phyloP scores from a whole-genome alignment of 2,329 filamentous ascomycete genomes.

The Helotiales sp. region DNA sequence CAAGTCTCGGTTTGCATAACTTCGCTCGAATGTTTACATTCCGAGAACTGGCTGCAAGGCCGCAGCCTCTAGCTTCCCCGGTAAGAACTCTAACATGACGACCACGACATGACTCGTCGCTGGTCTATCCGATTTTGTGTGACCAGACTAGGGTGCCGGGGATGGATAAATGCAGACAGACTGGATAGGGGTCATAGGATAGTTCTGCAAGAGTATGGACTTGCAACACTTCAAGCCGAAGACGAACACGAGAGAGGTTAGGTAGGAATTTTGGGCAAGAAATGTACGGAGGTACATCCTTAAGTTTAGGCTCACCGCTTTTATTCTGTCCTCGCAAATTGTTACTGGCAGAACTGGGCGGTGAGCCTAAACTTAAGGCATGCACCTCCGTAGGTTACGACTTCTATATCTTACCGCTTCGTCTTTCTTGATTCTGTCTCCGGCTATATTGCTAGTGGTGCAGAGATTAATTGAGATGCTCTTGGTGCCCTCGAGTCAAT shows the following conservation, averaged over 20 bases:
- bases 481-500: background rate
- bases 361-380: too few relatives aligned
- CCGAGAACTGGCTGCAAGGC: background rate
- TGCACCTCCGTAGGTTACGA: too few relatives aligned
- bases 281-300: too few relatives aligned
- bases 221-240: background rate
- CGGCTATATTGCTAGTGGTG: background rate
- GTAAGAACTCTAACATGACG: background rate
- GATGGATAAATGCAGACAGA: background rate
- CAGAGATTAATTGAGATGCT: background rate
- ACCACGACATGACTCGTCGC: background rate
- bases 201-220: background rate
- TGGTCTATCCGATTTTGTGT: background rate
- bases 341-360: too few relatives aligned
- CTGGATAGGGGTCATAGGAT: too few relatives aligned
- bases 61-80: background rate
- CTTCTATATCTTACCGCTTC: too few relatives aligned
- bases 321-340: too few relatives aligned
- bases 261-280: too few relatives aligned
- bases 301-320: too few relatives aligned
- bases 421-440: background rate
- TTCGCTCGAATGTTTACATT: background rate
- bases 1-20: background rate
- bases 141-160: background rate
- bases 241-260: background rate